These are phyloP conservation scores for Fusarium ambrosium DNA, from an alignment of 2,329 filamentous ascomycete genomes.

Conservation along the genomic window DNA sequence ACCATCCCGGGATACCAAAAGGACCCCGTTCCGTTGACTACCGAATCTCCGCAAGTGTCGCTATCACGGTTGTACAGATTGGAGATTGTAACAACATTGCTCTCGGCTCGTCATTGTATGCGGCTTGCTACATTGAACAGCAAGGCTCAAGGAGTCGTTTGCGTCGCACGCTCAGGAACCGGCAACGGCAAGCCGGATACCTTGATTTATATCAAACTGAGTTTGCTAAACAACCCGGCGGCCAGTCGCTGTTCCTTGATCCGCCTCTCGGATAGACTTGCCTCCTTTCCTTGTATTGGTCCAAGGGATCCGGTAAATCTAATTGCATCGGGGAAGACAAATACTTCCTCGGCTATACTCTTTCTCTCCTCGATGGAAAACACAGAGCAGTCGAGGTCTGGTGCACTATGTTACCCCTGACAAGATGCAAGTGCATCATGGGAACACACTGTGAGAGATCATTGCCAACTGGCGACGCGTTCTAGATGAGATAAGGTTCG, in stretches of 20 bases:
- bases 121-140: constrained; percentile 19
- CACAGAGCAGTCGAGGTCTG: neutral
- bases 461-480: too few relatives aligned
- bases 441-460: too few relatives aligned
- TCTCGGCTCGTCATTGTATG: constrained; percentile 26
- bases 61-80: constrained; percentile 29
- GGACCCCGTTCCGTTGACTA: neutral
- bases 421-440: neutral
- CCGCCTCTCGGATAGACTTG: neutral
- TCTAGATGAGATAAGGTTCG: too few relatives aligned
- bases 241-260: constrained; percentile 1
- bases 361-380: neutral
- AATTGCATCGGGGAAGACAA: neutral
- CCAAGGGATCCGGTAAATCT: neutral
- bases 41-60: constrained; percentile 39
- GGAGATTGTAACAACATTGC: constrained; percentile 24
- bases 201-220: constrained; percentile 16
- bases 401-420: neutral
- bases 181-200: constrained; percentile 25
- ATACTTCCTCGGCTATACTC: neutral
- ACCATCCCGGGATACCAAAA: neutral
- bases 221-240: constrained; percentile 16
- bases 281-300: neutral
- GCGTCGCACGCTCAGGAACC: constrained; percentile 30
- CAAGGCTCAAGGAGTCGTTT: constrained; percentile 34